These are phyloP conservation scores for Candida manassasensis DNA, from an alignment of 805 yeast genomes.

Conservation along the genomic window DNA sequence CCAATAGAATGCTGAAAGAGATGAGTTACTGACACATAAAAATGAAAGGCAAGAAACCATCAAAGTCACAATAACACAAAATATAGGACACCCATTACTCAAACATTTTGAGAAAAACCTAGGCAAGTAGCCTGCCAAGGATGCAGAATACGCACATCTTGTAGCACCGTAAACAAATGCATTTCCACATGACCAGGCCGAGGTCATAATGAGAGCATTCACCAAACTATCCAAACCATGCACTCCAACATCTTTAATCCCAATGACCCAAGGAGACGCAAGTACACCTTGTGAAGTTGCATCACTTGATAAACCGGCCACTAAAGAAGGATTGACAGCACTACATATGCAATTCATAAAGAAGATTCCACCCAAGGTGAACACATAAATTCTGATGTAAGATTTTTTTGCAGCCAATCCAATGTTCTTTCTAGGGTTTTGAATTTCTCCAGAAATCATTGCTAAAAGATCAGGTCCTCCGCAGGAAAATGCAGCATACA, in stretches of 20 bases:
- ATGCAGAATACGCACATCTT: constrained; percentile 29
- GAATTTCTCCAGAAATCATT: constrained; percentile 36
- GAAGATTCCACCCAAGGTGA: constrained; percentile 35
- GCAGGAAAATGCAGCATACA: constrained; percentile 32
- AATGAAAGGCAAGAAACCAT: constrained; percentile 22
- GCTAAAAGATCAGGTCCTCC: constrained; percentile 35
- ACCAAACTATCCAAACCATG: constrained; percentile 31
- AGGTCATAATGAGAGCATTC: constrained; percentile 27
- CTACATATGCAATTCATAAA: constrained; percentile 32
- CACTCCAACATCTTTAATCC: constrained; percentile 30
- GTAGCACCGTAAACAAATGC: constrained; percentile 33
- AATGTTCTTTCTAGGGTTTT: constrained; percentile 36
- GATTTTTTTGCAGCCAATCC: constrained; percentile 32
- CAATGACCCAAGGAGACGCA: constrained; percentile 37
- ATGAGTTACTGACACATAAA: constrained; percentile 23
- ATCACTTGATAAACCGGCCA: constrained; percentile 18
- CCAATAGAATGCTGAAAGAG: constrained; percentile 31
- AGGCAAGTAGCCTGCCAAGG: constrained; percentile 34
- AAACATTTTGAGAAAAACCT: constrained; percentile 27
- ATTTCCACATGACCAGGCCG: constrained; percentile 37
- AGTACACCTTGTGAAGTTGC: constrained; percentile 31
- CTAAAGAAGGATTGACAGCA: constrained; percentile 27
- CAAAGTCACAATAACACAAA: constrained; percentile 20
- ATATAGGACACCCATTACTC: constrained; percentile 31
- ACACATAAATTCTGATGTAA: constrained; percentile 29